Evolutionary conservation across 176 grass and related monocot species (phyloP).

Genomic region (Hsuehochloa calcarea): DNA sequence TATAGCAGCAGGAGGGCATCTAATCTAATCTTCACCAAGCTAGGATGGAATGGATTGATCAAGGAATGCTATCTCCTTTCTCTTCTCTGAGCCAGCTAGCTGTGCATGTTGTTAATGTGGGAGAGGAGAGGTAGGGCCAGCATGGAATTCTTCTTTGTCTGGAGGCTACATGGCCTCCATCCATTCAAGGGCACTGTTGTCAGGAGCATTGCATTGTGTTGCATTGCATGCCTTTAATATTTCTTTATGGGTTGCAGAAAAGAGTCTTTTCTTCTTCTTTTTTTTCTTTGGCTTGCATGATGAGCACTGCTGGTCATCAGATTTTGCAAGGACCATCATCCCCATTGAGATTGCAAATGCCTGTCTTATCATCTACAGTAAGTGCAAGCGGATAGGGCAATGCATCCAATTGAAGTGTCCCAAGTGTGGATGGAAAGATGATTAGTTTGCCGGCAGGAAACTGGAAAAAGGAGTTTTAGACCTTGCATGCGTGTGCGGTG

Average conservation of each 20-base stretch:
- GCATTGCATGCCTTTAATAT: slow-evolving; percentile 32
- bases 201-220: slow-evolving; percentile 43
- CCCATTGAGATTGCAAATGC: slow-evolving; percentile 1
- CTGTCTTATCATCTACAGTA: slow-evolving; percentile 19
- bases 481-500: background rate
- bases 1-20: background rate
- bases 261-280: background rate
- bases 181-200: slow-evolving; percentile 24
- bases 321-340: slow-evolving; percentile 15
- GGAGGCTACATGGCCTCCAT: slow-evolving; percentile 23
- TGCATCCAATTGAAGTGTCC: slow-evolving; percentile 33
- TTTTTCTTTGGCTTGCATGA: background rate
- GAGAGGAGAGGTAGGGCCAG: background rate
- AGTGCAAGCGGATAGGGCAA: slow-evolving; percentile 23
- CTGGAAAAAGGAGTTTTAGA: background rate
- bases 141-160: slow-evolving; percentile 26
- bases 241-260: slow-evolving; percentile 31
- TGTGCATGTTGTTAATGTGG: slow-evolving; percentile 15
- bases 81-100: background rate
- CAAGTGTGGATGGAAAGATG: slow-evolving; percentile 23
- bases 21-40: background rate
- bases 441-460: background rate
- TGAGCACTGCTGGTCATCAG: slow-evolving; percentile 15
- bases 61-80: background rate
- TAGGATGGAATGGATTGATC: too few relatives aligned